A percentile compares a stretch with the other conserved stretches of the same genome.
Evolutionary conservation across 208 protist genomes (phyloP).

Genomic region (Leishmania major): DNA sequence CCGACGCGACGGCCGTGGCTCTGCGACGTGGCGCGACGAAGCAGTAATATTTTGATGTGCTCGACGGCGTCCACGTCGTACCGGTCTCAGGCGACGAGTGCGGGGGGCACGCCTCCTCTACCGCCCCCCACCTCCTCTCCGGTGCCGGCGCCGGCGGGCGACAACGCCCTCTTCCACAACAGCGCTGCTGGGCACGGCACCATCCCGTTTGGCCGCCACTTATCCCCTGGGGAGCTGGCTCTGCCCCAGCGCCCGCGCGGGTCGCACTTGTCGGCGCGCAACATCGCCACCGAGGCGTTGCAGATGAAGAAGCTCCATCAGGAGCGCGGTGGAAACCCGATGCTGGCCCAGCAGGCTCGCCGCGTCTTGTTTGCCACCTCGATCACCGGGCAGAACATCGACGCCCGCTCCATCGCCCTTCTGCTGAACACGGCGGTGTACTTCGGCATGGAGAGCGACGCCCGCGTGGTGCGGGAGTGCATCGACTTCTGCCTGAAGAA

Average conservation of each 20-base stretch:
- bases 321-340: slow-evolving; percentile 87
- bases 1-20: slow-evolving; percentile 1
- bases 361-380: slow-evolving; percentile 91
- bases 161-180: slow-evolving; percentile 20
- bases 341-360: slow-evolving; percentile 91
- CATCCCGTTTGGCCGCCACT: slow-evolving; percentile 23
- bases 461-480: slow-evolving; percentile 89
- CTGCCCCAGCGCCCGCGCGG: slow-evolving; percentile 70
- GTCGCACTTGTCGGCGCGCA: slow-evolving; percentile 83
- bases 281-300: slow-evolving; percentile 87
- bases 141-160: slow-evolving; percentile 12
- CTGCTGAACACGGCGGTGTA: slow-evolving; percentile 93
- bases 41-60: background rate
- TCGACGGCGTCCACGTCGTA: background rate
- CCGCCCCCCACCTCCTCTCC: slow-evolving; percentile 14
- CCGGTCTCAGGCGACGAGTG: slow-evolving; percentile 19
- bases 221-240: slow-evolving; percentile 68
- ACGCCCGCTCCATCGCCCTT: slow-evolving; percentile 84
- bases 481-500: slow-evolving; percentile 92
- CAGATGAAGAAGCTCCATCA: slow-evolving; percentile 94
- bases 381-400: slow-evolving; percentile 82
- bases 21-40: slow-evolving; percentile 1
- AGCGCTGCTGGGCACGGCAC: slow-evolving; percentile 24
- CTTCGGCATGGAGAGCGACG: slow-evolving; percentile 94
- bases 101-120: slow-evolving; percentile 4